These are phyloP conservation scores for Pseudogymnoascus sp. DNA, from an alignment of 2,329 filamentous ascomycete genomes.

Conservation along the genomic window DNA sequence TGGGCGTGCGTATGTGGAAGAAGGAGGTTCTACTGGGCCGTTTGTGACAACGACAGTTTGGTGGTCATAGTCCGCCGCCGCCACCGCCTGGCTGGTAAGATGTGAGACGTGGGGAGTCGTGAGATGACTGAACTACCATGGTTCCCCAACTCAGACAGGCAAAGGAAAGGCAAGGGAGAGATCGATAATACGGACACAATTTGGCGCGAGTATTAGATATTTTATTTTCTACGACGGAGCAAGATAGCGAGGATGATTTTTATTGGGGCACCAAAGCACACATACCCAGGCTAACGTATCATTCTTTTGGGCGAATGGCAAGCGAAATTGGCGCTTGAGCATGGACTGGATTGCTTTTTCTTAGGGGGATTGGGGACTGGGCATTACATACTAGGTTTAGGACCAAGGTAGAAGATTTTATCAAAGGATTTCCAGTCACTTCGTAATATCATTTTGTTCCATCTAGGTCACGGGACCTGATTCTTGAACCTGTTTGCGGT, in stretches of 20 bases:
- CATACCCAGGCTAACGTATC: not conserved
- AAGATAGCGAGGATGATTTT: not conserved
- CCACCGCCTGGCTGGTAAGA: not conserved
- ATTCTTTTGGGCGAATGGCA: conserved; percentile 3
- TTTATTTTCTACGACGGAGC: not conserved
- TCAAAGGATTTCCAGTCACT: not conserved
- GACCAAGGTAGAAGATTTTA: not conserved
- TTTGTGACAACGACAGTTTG: conserved; percentile 28
- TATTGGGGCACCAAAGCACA: not conserved
- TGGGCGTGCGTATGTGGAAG: conserved; percentile 48
- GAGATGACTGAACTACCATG: not conserved
- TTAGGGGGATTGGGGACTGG: not conserved
- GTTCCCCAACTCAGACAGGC: not conserved
- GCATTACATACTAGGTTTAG: conserved; percentile 5
- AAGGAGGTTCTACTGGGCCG: conserved; percentile 44
- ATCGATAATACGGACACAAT: not conserved
- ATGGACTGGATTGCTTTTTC: not conserved
- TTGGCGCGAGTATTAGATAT: not conserved
- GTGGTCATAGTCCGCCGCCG: not conserved
- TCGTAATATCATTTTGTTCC: not conserved
- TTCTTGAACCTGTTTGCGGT: not conserved
- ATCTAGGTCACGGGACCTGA: not conserved
- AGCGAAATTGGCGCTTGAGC: conserved; percentile 4
- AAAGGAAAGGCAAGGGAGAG: not conserved
- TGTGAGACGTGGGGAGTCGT: not conserved